Percentiles rank a stretch among this genome's conserved stretches.
phyloP scores from a whole-genome alignment of 2,329 filamentous ascomycete species.

The Thelonectria discophora region DNA sequence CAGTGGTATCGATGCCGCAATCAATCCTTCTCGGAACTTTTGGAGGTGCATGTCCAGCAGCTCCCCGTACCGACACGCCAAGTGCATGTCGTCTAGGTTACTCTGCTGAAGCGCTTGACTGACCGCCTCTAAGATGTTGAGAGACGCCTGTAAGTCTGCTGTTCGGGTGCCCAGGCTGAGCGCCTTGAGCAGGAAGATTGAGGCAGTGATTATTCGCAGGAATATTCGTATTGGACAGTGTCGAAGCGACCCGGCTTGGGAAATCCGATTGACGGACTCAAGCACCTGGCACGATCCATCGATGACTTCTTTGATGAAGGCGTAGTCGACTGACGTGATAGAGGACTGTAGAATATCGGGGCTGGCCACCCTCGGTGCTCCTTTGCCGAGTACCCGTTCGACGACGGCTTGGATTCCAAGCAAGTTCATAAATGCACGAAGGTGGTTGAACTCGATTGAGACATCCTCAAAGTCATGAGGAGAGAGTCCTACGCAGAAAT shows the following conservation, averaged over 20 bases:
- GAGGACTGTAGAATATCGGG: constrained; percentile 44
- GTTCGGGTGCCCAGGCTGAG: constrained; percentile 25
- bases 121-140: constrained; percentile 18
- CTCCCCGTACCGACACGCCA: constrained; percentile 28
- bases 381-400: constrained; percentile 46
- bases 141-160: constrained; percentile 20
- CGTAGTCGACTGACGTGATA: constrained; percentile 59
- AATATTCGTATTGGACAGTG: constrained; percentile 64
- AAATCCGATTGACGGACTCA: constrained; percentile 57
- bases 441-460: constrained; percentile 60
- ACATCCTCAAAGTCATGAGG: constrained; percentile 46
- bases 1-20: constrained; percentile 17
- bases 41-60: constrained; percentile 24
- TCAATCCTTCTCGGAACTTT: constrained; percentile 23
- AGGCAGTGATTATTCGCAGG: constrained; percentile 62
- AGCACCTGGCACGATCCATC: constrained; percentile 62
- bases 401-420: constrained; percentile 66
- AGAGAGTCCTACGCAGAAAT: background rate
- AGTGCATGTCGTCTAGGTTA: constrained; percentile 30
- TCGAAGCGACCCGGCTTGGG: constrained; percentile 55
- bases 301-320: constrained; percentile 65
- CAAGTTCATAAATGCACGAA: constrained; percentile 54
- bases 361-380: constrained; percentile 1
- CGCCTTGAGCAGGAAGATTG: constrained; percentile 61
- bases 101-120: constrained; percentile 19